Evolutionary conservation across 257 asterid genomes (phyloP).

Genomic region (Solanum peruvianum): DNA sequence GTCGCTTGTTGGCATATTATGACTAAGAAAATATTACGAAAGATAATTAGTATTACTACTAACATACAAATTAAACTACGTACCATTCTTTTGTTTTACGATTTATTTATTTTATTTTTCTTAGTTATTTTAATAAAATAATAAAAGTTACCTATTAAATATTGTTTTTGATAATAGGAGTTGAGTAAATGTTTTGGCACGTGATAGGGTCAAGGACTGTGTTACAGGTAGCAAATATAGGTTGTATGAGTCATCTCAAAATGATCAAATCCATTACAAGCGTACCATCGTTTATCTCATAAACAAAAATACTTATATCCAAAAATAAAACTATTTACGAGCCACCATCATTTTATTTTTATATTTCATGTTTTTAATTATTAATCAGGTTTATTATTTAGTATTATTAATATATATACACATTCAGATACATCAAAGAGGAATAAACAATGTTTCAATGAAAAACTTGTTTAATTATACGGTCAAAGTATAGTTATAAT

Average conservation of each 20-base stretch:
- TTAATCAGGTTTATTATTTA: too few species aligned
- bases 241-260: neutral
- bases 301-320: too few species aligned
- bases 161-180: too few species aligned
- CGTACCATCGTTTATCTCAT: neutral
- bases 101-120: too few species aligned
- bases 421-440: neutral
- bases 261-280: neutral
- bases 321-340: too few species aligned
- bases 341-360: too few species aligned
- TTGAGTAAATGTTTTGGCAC: neutral
- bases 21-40: neutral
- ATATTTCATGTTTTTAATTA: too few species aligned
- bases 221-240: neutral
- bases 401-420: accelerated
- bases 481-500: too few species aligned
- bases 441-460: too few species aligned
- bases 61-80: neutral
- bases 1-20: neutral
- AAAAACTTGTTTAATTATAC: too few species aligned
- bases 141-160: too few species aligned
- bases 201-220: neutral
- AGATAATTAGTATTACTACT: neutral
- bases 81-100: neutral
- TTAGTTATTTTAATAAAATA: too few species aligned